Evolutionary conservation across 495 filamentous ascomycete genomes (phyloP), one percentile per base, ranked within the genome.

Genomic region (Extremus antarcticus): DNA sequence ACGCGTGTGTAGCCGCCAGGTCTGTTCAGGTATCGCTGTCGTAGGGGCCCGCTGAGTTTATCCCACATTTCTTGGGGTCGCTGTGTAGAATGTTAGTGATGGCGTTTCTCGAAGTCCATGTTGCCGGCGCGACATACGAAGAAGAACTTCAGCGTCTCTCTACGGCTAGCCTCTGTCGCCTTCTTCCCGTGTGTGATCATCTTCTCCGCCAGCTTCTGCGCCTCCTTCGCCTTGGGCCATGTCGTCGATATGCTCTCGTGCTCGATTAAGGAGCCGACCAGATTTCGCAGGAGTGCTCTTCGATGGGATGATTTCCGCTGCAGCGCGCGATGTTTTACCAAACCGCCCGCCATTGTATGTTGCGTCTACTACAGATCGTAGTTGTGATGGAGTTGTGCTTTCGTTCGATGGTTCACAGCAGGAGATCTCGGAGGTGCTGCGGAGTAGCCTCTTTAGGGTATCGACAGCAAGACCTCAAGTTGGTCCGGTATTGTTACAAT

Each of bases 161-260:
- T 70, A 63, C 78, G 74, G 48, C 81, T 80, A 1, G 85, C 82
- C 58, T 90, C 83, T 21, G 88, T 89, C 69, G 94, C 88, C 73
- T 82, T 81, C 77, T 98, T 98, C 39, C 82, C 91, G 57, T 94
- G 71, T 10, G 91, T 95, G 60, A 98, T 88, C 56, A 95, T 76
- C 74, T 90, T 89, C 65, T 98, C 92, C 38, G 92, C 92, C 24
- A 96, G 68, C 0, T 85, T 78, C 70, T 97, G 92, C 43, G 92
- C 86, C 74, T 98, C 92, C 70, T 97, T 98, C 25, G 92, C 92
- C 73, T 96, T 97, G 68, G 81, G 80, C 82, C 85, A 96, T 72
- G 92, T 95, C 23, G 92, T 98, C 47, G 80, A 81, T 74, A 98
- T 94, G 51, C 85, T 80, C 73, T 98, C 92, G 68, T 95, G 81